Conservation (phyloP, 148 eudicot species). For the Limonium bicolor region DNA sequence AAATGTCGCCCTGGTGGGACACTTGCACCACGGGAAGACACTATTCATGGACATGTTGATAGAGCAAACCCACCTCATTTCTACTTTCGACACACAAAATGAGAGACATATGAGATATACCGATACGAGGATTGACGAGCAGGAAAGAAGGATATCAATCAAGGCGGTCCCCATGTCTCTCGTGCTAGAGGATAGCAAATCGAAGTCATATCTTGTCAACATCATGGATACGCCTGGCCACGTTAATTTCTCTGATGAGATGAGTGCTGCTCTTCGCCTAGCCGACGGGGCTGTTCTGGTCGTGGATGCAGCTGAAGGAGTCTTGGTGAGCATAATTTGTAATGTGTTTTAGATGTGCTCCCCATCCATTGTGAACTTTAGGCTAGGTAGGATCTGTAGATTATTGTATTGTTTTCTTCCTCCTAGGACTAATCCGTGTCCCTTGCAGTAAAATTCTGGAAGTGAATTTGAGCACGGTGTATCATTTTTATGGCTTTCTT, state of each 20-base stretch:
- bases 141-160: slow-evolving; percentile 91
- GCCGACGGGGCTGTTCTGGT: slow-evolving; percentile 96
- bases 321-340: slow-evolving; percentile 41
- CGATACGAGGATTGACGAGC: slow-evolving; percentile 96
- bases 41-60: slow-evolving; percentile 95
- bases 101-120: slow-evolving; percentile 98
- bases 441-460: too few species aligned
- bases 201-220: slow-evolving; percentile 74
- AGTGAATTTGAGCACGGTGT: too few species aligned
- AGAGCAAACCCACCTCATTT: slow-evolving; percentile 81
- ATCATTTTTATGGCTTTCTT: too few species aligned
- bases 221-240: slow-evolving; percentile 97
- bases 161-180: slow-evolving; percentile 95
- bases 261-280: slow-evolving; percentile 95
- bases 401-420: not conserved
- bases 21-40: slow-evolving; percentile 82
- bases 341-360: not conserved
- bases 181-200: slow-evolving; percentile 91
- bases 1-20: slow-evolving; percentile 87
- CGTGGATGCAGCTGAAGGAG: slow-evolving; percentile 99
- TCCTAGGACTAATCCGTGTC: not conserved
- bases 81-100: slow-evolving; percentile 81
- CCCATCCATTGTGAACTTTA: not conserved
- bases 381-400: not conserved
- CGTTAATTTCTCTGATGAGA: slow-evolving; percentile 93